Percentiles rank a stretch among this genome's conserved stretches.
Evolutionary conservation across 345 rosid species (phyloP).

Genomic region (Sonneratia alba): DNA sequence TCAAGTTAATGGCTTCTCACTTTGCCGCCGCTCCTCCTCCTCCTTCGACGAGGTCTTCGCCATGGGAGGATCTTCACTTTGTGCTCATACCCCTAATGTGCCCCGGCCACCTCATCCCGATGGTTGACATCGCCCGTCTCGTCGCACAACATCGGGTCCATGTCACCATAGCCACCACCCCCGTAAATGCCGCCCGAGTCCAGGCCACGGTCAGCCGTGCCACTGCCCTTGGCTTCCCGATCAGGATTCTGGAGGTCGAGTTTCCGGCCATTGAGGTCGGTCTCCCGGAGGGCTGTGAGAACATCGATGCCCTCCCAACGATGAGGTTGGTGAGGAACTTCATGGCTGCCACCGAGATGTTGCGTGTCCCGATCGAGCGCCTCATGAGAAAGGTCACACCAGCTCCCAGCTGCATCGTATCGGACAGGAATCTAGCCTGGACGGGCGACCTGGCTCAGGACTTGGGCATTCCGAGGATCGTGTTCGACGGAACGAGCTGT

Average conservation of each 20-base stretch:
- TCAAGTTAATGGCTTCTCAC: not conserved
- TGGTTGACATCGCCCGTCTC: constrained; percentile 13
- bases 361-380: constrained; percentile 9
- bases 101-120: constrained; percentile 19
- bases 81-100: constrained; percentile 15
- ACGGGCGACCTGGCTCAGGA: constrained; percentile 22
- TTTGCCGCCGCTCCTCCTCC: not conserved
- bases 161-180: constrained; percentile 18
- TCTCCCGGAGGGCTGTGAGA: constrained; percentile 17
- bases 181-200: constrained; percentile 10
- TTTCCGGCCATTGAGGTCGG: constrained; percentile 13
- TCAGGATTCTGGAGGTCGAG: constrained; percentile 4
- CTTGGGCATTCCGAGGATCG: constrained; percentile 25
- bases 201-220: constrained; percentile 3
- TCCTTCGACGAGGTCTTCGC: not conserved
- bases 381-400: not conserved
- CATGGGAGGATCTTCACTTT: constrained; percentile 9
- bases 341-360: constrained; percentile 5
- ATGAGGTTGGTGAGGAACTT: constrained; percentile 7
- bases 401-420: constrained; percentile 28
- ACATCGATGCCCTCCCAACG: constrained; percentile 9
- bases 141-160: constrained; percentile 11
- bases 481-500: constrained; percentile 36
- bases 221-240: constrained; percentile 7
- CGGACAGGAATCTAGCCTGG: constrained; percentile 33